Evolutionary conservation across 257 asterid genomes (phyloP).

Genomic region (Nicotiana obtusifolia): DNA sequence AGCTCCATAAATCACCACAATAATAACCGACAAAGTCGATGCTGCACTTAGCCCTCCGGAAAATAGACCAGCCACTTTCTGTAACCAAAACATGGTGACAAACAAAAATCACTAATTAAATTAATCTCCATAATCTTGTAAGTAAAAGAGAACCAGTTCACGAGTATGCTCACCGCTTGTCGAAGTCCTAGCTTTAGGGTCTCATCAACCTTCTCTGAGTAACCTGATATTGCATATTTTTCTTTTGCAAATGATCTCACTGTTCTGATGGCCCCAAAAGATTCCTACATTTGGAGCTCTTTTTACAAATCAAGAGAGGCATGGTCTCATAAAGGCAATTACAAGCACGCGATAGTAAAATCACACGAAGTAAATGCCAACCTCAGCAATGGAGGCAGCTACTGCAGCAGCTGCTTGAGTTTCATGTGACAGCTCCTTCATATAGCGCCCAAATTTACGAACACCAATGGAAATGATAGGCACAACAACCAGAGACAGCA

Average conservation of each 20-base stretch:
- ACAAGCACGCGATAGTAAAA: neutral
- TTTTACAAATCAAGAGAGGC: no score
- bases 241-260: slow-evolving; percentile 92
- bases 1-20: slow-evolving; percentile 71
- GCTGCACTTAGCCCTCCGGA: slow-evolving; percentile 71
- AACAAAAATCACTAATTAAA: neutral
- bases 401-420: slow-evolving; percentile 90
- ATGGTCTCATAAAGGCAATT: neutral
- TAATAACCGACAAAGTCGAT: slow-evolving; percentile 69
- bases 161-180: slow-evolving; percentile 57
- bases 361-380: neutral
- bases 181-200: slow-evolving; percentile 71
- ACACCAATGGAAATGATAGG: slow-evolving; percentile 63
- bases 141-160: slow-evolving; percentile 1
- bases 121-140: neutral
- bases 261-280: slow-evolving; percentile 77
- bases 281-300: slow-evolving; percentile 72
- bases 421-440: slow-evolving; percentile 71
- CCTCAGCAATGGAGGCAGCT: slow-evolving; percentile 86
- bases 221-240: slow-evolving; percentile 51
- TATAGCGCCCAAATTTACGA: slow-evolving; percentile 61
- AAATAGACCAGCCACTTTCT: slow-evolving; percentile 64
- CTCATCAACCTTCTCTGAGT: slow-evolving; percentile 74
- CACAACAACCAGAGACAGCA: slow-evolving; percentile 75
- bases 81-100: slow-evolving; percentile 19